Evolutionary conservation across 495 filamentous ascomycete genomes (phyloP), one percentile per base, ranked within the genome.

Genomic region (Penicillium cinerascens): DNA sequence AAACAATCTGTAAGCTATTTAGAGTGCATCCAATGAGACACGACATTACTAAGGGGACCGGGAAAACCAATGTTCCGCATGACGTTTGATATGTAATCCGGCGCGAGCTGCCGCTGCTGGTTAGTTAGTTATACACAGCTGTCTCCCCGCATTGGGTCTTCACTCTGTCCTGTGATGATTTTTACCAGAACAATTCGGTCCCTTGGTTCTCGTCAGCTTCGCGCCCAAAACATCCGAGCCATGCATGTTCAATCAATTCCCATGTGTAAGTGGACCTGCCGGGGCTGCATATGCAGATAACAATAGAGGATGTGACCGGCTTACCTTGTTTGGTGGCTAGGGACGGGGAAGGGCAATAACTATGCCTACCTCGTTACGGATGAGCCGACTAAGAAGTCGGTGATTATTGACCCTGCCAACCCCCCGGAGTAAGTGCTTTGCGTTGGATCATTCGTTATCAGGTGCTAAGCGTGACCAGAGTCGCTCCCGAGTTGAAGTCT

Each of bases 161-260:
- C 29, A 22, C 23, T 42, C 27, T 59, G 44, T 20, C 59, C 37
- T 50, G 59, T 66, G 47, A 72, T 72, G 66, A 65, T 41, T 59
- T 65, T 72, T 52, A 40, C 64, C 54, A 54, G 56, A 42, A 45
- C 55, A 33, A 38, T 51, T 29, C 56, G 61, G 43, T 53, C 49
- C 26, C 42, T 60, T 15, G 13, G 33, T 43, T 42, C n/a, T 43
- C 44, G 42, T 17, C 46, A 44, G 20, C 27, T n/a, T 49, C 29
- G 37, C 10, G 36, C 35, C 41, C 51, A 42, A 27, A 64, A 64
- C 47, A 17, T 44, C 48, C 64, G 69, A 66, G 68, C 76, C 58
- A 98, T 98, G 93, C 91, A 97, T 85, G 87, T 98, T 71, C 83
- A 91, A 68, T 91, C 90, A 49, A 96, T 98, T 75, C 93, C 93